These are phyloP conservation scores for Monascus ruber DNA, from an alignment of 2,329 filamentous ascomycete genomes.

Conservation along the genomic window DNA sequence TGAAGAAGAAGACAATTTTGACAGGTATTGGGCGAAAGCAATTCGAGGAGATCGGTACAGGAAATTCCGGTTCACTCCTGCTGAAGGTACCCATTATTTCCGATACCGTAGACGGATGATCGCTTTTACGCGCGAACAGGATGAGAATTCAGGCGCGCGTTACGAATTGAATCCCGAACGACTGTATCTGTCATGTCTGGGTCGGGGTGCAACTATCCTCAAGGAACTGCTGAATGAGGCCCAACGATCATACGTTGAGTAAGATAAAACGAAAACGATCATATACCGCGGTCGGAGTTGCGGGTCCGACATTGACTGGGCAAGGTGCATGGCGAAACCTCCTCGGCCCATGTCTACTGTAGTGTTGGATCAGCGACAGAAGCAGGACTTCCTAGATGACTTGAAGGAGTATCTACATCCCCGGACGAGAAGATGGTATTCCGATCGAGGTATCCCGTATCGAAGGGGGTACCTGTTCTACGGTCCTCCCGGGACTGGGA, in stretches of 20 bases:
- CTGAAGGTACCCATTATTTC: slow-evolving; percentile 57
- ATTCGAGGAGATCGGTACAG: slow-evolving; percentile 26
- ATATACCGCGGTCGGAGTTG: slow-evolving; percentile 26
- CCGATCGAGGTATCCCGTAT: slow-evolving; percentile 74
- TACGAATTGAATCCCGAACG: slow-evolving; percentile 17
- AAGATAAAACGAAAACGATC: slow-evolving; percentile 25
- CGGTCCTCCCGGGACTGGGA: slow-evolving; percentile 70
- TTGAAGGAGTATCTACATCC: slow-evolving; percentile 48
- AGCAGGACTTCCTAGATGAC: slow-evolving; percentile 40
- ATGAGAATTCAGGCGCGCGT: slow-evolving; percentile 11
- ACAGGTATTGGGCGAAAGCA: slow-evolving; percentile 32
- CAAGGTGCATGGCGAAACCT: slow-evolving; percentile 31
- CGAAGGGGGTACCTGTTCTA: slow-evolving; percentile 72
- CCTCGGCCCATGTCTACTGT: slow-evolving; percentile 45
- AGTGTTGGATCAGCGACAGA: slow-evolving; percentile 40
- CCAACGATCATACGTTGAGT: slow-evolving; percentile 23
- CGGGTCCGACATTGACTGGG: slow-evolving; percentile 15
- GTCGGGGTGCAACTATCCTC: slow-evolving; percentile 21
- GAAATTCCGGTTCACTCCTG: slow-evolving; percentile 48
- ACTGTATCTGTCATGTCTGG: slow-evolving; percentile 24
- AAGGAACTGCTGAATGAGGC: slow-evolving; percentile 25
- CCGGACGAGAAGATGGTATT: slow-evolving; percentile 56
- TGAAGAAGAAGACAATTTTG: slow-evolving; percentile 27
- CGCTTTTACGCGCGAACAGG: slow-evolving; percentile 17
- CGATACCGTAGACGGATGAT: slow-evolving; percentile 52